These are phyloP conservation scores for Fusarium secorum DNA, from an alignment of 2,329 filamentous ascomycete species.

Conservation along the genomic window DNA sequence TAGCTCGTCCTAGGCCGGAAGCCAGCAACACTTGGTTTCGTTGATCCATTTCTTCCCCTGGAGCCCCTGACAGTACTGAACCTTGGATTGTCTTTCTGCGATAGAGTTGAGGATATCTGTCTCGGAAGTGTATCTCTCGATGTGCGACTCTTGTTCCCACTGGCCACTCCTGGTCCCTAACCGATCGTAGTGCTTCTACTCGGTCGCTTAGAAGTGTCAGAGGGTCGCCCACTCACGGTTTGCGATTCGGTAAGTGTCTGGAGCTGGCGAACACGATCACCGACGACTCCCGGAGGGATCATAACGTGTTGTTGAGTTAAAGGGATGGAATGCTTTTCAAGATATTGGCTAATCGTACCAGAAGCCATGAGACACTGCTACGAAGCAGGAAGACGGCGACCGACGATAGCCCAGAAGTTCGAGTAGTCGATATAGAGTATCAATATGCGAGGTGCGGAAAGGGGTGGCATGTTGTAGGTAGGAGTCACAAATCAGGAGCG, in stretches of 20 bases:
- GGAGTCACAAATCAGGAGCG: background rate
- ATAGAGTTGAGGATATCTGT: slow-evolving; percentile 25
- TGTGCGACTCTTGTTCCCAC: slow-evolving; percentile 38
- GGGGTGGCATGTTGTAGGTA: slow-evolving; percentile 16
- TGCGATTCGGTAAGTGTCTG: slow-evolving; percentile 33
- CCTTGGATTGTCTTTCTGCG: slow-evolving; percentile 15
- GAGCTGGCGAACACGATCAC: slow-evolving; percentile 43
- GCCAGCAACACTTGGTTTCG: slow-evolving; percentile 16
- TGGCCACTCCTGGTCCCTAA: slow-evolving; percentile 41
- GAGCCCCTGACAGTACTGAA: background rate
- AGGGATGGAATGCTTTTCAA: background rate
- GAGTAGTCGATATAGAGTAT: slow-evolving; percentile 16
- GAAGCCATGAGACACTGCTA: slow-evolving; percentile 19
- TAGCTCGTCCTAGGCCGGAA: slow-evolving; percentile 3
- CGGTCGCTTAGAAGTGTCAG: slow-evolving; percentile 25
- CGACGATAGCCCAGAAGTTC: background rate
- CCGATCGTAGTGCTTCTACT: slow-evolving; percentile 41
- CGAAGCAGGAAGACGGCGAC: slow-evolving; percentile 3
- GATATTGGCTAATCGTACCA: slow-evolving; percentile 6
- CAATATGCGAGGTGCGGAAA: slow-evolving; percentile 5
- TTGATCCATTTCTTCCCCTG: background rate
- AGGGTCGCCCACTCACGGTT: background rate
- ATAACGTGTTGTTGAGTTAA: slow-evolving; percentile 13
- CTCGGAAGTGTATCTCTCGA: slow-evolving; percentile 39
- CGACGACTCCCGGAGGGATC: slow-evolving; percentile 42